Evolutionary conservation across 305 asterid genomes (phyloP).

Genomic region (Euphrasia arctica): DNA sequence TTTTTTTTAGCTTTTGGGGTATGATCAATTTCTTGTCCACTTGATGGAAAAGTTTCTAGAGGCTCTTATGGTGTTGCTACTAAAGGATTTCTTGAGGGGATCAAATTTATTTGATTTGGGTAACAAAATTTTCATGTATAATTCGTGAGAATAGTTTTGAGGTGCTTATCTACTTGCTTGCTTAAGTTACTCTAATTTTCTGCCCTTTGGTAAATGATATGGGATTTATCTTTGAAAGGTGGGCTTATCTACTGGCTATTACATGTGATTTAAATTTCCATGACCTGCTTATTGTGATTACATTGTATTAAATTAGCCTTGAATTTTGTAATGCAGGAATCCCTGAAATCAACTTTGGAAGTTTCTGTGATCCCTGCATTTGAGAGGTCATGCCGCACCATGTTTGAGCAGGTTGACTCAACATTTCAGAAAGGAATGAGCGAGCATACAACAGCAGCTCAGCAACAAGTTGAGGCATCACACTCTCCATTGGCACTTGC

Average conservation of each 20-base stretch:
- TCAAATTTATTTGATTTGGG: constrained; percentile 4
- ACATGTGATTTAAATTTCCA: too few species aligned
- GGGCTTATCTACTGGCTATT: constrained; percentile 16
- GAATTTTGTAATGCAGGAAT: constrained; percentile 57
- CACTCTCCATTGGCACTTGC: constrained; percentile 77
- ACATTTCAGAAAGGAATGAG: constrained; percentile 83
- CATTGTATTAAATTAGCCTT: constrained; percentile 19
- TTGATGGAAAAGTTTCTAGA: neutral
- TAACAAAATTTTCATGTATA: neutral
- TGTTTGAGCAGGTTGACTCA: constrained; percentile 92
- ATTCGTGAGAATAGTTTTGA: neutral
- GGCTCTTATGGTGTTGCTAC: neutral
- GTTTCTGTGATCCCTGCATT: constrained; percentile 79
- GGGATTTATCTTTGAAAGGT: neutral
- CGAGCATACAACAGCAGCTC: constrained; percentile 68
- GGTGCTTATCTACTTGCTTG: neutral
- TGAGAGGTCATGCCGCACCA: constrained; percentile 80
- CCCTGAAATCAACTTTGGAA: constrained; percentile 72
- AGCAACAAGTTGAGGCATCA: constrained; percentile 76
- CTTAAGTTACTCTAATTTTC: neutral
- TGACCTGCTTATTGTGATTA: constrained; percentile 5
- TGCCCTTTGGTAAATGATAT: constrained; percentile 2
- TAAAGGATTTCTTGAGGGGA: neutral
- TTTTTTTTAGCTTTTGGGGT: neutral
- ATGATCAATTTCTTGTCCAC: neutral